Percentiles rank a stretch among this genome's conserved stretches.
phyloP scores from a whole-genome alignment of 2,329 filamentous ascomycete species.

The Fusarium sp. region DNA sequence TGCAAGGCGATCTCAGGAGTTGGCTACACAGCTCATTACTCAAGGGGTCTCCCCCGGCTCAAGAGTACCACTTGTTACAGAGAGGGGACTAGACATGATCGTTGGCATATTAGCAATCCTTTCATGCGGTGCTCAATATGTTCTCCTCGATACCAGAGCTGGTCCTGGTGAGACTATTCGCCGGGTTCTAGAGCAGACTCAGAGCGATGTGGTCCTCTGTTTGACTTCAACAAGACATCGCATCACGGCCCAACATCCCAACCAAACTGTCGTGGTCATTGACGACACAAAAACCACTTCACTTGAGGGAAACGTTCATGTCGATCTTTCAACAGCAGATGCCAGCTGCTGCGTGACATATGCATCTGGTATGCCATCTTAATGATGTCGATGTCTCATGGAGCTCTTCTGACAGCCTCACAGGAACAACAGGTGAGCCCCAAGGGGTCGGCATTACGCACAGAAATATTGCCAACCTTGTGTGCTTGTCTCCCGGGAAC shows the following conservation, averaged over 20 bases:
- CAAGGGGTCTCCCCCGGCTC: conserved; percentile 57
- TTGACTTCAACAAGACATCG: conserved; percentile 54
- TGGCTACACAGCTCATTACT: conserved; percentile 54
- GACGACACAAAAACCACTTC: conserved; percentile 37
- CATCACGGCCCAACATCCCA: conserved; percentile 44
- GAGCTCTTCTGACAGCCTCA: conserved; percentile 4
- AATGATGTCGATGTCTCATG: neutral
- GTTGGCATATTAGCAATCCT: conserved; percentile 67
- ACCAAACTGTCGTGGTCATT: conserved; percentile 44
- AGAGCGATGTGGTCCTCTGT: conserved; percentile 59
- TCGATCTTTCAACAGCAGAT: conserved; percentile 51
- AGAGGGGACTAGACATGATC: conserved; percentile 66
- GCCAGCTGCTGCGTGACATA: conserved; percentile 62
- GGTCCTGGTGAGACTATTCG: conserved; percentile 60
- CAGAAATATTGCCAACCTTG: conserved; percentile 63
- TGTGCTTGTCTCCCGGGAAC: conserved; percentile 62
- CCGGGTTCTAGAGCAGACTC: conserved; percentile 61
- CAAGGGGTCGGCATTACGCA: conserved; percentile 70
- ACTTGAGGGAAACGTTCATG: conserved; percentile 20
- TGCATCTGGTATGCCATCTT: conserved; percentile 58
- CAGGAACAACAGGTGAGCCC: conserved; percentile 65
- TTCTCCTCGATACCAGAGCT: conserved; percentile 67
- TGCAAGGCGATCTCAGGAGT: conserved; percentile 54
- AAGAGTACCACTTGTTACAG: conserved; percentile 65
- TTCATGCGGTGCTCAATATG: conserved; percentile 68